Evolutionary conservation across 2,329 filamentous ascomycete genomes (phyloP).

Genomic region (Penicillium sp.): DNA sequence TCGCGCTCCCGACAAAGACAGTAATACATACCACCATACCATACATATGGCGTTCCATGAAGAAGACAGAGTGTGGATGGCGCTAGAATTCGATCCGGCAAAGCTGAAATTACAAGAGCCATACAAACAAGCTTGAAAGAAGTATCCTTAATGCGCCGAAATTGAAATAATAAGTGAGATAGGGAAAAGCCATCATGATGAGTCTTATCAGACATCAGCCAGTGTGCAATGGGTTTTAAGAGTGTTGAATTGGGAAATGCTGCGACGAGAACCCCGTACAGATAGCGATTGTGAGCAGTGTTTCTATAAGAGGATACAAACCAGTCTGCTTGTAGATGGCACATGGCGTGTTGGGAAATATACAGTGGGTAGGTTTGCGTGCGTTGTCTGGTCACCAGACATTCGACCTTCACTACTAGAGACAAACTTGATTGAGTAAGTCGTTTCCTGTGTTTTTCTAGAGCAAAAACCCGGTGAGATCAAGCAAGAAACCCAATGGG

Average conservation of each 20-base stretch:
- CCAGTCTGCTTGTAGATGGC: neutral
- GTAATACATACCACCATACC: neutral
- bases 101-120: neutral
- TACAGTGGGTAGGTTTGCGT: too few species aligned
- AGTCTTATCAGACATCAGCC: neutral
- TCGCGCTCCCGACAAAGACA: neutral
- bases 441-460: too few species aligned
- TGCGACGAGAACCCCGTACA: neutral
- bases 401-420: too few species aligned
- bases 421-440: too few species aligned
- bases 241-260: neutral
- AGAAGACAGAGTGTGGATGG: neutral
- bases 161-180: neutral
- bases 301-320: neutral
- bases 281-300: neutral
- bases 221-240: neutral
- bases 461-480: too few species aligned
- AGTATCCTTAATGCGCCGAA: neutral
- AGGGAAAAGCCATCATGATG: neutral
- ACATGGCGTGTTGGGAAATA: neutral
- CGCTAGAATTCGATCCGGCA: neutral
- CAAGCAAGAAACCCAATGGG: too few species aligned
- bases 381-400: too few species aligned
- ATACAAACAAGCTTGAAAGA: neutral
- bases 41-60: neutral